Percentiles rank a stretch among this genome's conserved stretches.
phyloP scores from a whole-genome alignment of 2,329 filamentous ascomycete species.

The Polychaeton citri region DNA sequence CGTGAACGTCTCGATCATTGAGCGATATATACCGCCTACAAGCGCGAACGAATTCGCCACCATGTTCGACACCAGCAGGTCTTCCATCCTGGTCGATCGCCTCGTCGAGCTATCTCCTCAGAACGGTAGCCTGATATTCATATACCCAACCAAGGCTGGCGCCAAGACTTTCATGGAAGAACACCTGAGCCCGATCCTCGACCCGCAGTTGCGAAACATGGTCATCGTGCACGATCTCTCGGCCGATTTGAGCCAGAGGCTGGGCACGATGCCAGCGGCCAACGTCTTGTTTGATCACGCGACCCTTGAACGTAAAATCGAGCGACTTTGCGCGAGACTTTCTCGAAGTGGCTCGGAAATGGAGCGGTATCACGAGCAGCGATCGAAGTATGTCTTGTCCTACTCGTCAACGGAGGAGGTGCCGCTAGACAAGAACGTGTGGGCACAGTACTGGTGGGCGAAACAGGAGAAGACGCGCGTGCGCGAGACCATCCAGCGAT shows the following conservation, averaged over 20 bases:
- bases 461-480: constrained; percentile 50
- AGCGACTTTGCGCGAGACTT: constrained; percentile 13
- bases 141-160: constrained; percentile 48
- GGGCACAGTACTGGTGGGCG: constrained; percentile 49
- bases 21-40: constrained; percentile 53
- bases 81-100: constrained; percentile 47
- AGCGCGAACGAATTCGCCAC: constrained; percentile 44
- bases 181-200: constrained; percentile 48
- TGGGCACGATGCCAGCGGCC: constrained; percentile 43
- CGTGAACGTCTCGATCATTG: constrained; percentile 47
- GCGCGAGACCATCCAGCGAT: constrained; percentile 34
- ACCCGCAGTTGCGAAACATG: constrained; percentile 46
- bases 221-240: constrained; percentile 46
- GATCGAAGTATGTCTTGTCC: constrained; percentile 26
- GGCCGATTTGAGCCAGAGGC: constrained; percentile 39
- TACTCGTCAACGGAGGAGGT: constrained; percentile 40
- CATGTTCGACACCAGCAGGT: constrained; percentile 41
- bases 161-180: constrained; percentile 44
- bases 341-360: constrained; percentile 14
- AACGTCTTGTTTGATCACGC: constrained; percentile 42
- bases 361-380: constrained; percentile 17
- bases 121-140: constrained; percentile 45
- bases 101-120: constrained; percentile 45
- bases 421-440: constrained; percentile 38
- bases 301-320: constrained; percentile 24